phyloP scores from a whole-genome alignment of 208 protist species.

The Blastocrithidia nonstop region DNA sequence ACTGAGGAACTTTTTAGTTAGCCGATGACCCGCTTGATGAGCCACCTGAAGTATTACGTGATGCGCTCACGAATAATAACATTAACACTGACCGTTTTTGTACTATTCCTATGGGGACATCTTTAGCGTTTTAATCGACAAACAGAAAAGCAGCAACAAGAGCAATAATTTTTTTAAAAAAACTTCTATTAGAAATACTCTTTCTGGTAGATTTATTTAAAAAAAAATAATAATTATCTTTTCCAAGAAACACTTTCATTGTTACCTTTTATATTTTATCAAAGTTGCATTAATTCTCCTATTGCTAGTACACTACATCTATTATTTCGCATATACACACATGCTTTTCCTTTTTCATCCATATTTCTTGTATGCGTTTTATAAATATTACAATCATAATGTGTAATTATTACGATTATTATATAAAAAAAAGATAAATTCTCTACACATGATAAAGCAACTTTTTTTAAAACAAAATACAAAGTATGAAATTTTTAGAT shows the following conservation, averaged over 20 bases:
- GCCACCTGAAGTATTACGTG: constrained; percentile 23
- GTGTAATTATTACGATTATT: constrained; percentile 4
- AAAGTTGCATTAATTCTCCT: neutral
- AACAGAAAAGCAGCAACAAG: too few relatives aligned
- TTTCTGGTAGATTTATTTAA: neutral
- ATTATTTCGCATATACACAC: too few relatives aligned
- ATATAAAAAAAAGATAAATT: neutral
- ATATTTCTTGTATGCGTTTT: constrained; percentile 1
- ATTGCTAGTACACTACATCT: too few relatives aligned
- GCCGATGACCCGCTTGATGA: constrained; percentile 59
- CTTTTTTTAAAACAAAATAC: neutral
- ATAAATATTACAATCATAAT: neutral
- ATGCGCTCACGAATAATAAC: too few relatives aligned
- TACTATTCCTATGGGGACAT: too few relatives aligned
- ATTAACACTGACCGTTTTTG: too few relatives aligned
- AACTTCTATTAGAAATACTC: constrained; percentile 1
- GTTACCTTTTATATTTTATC: constrained; percentile 4
- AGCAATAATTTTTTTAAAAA: constrained; percentile 1
- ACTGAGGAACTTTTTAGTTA: constrained; percentile 80
- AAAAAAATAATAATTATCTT: constrained; percentile 1
- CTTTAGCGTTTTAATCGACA: too few relatives aligned
- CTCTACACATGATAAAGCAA: constrained; percentile 5
- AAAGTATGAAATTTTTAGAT: neutral
- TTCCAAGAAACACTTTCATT: neutral
- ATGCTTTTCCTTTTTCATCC: neutral